phyloP scores from a whole-genome alignment of 1,284 basidiomycete species.

The Acaromyces ingoldii region DNA sequence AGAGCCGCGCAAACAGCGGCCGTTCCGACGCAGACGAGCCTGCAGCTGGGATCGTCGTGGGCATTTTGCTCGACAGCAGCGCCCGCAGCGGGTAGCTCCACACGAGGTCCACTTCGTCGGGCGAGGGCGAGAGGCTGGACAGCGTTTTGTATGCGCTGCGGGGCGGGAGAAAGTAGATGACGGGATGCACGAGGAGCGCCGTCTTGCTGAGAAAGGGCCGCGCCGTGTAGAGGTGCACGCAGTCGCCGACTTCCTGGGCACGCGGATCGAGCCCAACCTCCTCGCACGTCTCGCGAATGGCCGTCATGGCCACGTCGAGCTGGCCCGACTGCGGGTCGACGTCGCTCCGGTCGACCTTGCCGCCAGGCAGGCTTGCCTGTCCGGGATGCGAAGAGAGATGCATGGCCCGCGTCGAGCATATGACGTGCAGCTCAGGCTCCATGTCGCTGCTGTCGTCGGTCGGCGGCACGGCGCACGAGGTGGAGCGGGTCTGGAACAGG shows the following conservation, averaged over 20 bases:
- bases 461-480: background rate
- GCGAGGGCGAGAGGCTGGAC: background rate
- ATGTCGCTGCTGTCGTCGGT: background rate
- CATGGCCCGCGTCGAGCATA: constrained; percentile 4
- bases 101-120: constrained; percentile 3
- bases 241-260: background rate
- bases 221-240: background rate
- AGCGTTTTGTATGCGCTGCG: background rate
- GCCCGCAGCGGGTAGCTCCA: constrained; percentile 7
- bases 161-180: constrained; percentile 4
- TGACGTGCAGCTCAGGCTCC: constrained; percentile 4
- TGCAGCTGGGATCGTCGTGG: background rate
- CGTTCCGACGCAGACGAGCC: background rate
- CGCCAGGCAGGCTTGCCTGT: constrained; percentile 7
- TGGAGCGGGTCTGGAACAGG: background rate
- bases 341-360: constrained; percentile 6
- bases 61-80: background rate
- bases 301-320: background rate
- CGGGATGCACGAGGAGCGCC: background rate
- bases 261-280: background rate
- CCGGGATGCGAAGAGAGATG: constrained; percentile 7
- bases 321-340: too few relatives aligned
- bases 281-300: constrained; percentile 4
- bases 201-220: constrained; percentile 9
- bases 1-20: background rate